Base-by-base conservation (phyloP, 306 rosid species). In the Medicago truncatula region DNA sequence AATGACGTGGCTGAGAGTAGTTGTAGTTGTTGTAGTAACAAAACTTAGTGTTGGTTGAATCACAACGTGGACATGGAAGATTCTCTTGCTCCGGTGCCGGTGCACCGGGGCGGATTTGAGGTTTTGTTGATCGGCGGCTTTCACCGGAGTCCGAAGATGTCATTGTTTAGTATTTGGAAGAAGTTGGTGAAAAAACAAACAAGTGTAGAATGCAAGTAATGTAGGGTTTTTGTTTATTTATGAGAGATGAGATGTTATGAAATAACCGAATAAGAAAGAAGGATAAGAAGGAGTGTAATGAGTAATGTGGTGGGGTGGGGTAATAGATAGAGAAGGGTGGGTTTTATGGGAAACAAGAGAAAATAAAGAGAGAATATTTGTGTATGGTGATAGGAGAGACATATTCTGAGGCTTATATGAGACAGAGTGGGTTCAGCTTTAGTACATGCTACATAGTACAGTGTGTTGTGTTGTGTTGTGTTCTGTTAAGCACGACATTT, bases 1-100 rank as follows among this genome's bases (percentile, higher is more conserved):
- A 95, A 70, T 95, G 97, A 44, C 99, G 97, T 0, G 99, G 99
- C 87, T 95, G 99, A 9, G 99, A 95, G 92, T 85, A 89, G 83
- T 95, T 95, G 77, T 95, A 95, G 91, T 95, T 95, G 84, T 95
- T 95, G 76, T 95, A 92, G 88, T 95, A 95, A 52, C 99, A 95
- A 81, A 95, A 95, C 85, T 95, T 95, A 61, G 99, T 95, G 85
- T 95, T 95, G 49, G 90, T 89, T 8, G 99, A 95, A 79, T 95
- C 98, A 46, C 99, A 95, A 36, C 99, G 89, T 0, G 99, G 99
- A 49, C 99, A 95, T 0, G 97, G 96, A 1, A 95, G 89, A 62
- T 92, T 92, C 80, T 95, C 98, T 76, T 92, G 98, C 74, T 95
- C 99, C 12, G 96, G 85, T 10, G 92, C 83, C 1, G 96, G 93